Conservation (phyloP, 2,329 filamentous ascomycete genomes). For the Stromatinia cepivora region DNA sequence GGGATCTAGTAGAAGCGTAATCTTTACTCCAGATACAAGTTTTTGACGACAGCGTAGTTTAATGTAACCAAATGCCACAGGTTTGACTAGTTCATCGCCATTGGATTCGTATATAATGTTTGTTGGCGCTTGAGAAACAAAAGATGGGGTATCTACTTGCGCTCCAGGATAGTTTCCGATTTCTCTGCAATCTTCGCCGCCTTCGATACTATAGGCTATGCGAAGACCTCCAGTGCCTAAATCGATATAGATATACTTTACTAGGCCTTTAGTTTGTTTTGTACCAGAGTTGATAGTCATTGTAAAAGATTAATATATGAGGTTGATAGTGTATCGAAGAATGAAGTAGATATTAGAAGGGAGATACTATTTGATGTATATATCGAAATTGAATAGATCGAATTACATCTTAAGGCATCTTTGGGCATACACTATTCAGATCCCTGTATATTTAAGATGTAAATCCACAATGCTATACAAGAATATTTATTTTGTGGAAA, state of each 20-base stretch:
- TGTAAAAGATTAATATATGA: background rate
- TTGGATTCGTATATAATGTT: conserved; percentile 6
- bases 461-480: no score
- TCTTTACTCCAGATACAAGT: background rate
- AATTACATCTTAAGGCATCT: no score
- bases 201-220: background rate
- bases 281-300: background rate
- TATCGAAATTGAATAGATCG: no score
- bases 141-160: background rate
- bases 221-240: background rate
- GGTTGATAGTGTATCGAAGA: background rate
- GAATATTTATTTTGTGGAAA: no score
- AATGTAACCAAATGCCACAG: background rate
- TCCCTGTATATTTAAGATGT: no score
- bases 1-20: background rate
- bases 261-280: background rate
- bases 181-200: background rate
- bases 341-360: background rate
- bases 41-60: background rate
- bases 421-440: no score
- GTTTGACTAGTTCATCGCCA: background rate
- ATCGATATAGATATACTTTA: background rate
- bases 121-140: background rate
- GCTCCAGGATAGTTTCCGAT: background rate
- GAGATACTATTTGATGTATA: no score